Conservation (phyloP, 2,329 filamentous ascomycete genomes). For the Teratosphaeria pseudoeucalypti region DNA sequence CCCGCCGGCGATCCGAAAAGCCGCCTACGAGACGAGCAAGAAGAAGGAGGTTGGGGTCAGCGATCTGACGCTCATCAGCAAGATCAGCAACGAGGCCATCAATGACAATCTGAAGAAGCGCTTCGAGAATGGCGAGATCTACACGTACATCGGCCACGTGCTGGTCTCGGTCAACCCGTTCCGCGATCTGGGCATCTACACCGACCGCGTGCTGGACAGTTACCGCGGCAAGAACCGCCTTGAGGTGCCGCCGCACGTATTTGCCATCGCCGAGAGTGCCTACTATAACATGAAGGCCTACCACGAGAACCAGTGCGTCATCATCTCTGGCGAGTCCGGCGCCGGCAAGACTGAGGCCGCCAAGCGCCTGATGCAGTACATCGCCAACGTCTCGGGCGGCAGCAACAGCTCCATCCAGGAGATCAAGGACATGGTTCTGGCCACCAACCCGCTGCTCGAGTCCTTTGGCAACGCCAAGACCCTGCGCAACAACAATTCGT, state of each 20-base stretch:
- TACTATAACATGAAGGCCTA: conserved; percentile 99
- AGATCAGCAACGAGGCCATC: conserved; percentile 98
- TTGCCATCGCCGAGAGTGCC: conserved; percentile 86
- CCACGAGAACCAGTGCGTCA: conserved; percentile 97
- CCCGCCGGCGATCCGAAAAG: conserved; percentile 76
- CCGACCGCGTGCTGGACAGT: conserved; percentile 80
- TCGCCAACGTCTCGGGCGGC: conserved; percentile 89
- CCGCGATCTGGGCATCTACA: conserved; percentile 91
- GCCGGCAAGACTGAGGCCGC: conserved; percentile 97
- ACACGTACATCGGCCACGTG: conserved; percentile 99
- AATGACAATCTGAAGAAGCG: conserved; percentile 98
- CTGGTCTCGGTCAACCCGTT: conserved; percentile 98
- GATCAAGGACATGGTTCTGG: conserved; percentile 98
- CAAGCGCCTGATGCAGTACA: conserved; percentile 99
- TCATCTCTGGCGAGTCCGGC: conserved; percentile 96
- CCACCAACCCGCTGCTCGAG: conserved; percentile 91
- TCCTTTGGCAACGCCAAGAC: conserved; percentile 99
- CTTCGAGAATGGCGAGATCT: conserved; percentile 95
- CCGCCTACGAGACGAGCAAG: conserved; percentile 88
- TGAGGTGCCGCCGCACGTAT: conserved; percentile 79
- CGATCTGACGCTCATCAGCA: conserved; percentile 92
- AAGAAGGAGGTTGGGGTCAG: conserved; percentile 99
- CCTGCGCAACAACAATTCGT: conserved; percentile 96
- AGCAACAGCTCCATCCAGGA: conserved; percentile 78
- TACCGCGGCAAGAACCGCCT: conserved; percentile 96